Evolutionary conservation across 106 monocot genomes (phyloP), one percentile per base, ranked within the genome.

Genomic region (Phalaenopsis aphrodite): DNA sequence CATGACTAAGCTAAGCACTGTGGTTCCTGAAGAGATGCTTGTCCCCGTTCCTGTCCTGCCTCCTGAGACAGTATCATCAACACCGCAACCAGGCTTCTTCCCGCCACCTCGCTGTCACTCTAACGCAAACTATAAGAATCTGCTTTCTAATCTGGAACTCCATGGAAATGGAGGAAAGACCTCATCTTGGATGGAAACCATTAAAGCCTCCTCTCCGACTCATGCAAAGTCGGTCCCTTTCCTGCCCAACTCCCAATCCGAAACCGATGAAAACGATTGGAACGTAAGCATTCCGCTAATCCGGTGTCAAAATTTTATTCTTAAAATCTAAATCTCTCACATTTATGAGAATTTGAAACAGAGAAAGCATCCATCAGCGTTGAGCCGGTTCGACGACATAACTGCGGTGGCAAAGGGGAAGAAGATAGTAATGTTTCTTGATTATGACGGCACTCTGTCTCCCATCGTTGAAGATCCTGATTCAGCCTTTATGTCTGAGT

Each of bases 341-440:
- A 14, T 37, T 71, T 43, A 56, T 2, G 1, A 41, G 12, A 19
- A 5, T 52, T 61, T 52, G 5, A 39, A 68, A 46, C 41, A 83
- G 82, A 78, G 9, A 77, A 77, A 18, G 55, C 82, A 78, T 42
- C 82, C 82, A 10, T 83, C 82, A 1, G 82, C 82, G 11, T 78
- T 83, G 5, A 41, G n/a, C 3, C 55, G 39, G 82, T 83, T 83
- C 57, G 76, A 66, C 2, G 78, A 78, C 56, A 78, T 83, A 58
- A 42, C 47, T 1, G 17, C 23, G 2, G 77, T 69, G 19, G 66
- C 82, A 0, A 78, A 78, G 47, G 82, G 82, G 49, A 83, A 83
- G 78, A 77, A 83, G 78, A 83, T 83, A 41, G 82, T 56, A 16
- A 77, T 83, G 82, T 83, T 83, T 65, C 76, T 83, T 30, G 82